A percentile compares a stretch with the other conserved stretches of the same genome.
Evolutionary conservation across 2,329 filamentous ascomycete genomes (phyloP).

Genomic region (Tolypocladium pustulatum): DNA sequence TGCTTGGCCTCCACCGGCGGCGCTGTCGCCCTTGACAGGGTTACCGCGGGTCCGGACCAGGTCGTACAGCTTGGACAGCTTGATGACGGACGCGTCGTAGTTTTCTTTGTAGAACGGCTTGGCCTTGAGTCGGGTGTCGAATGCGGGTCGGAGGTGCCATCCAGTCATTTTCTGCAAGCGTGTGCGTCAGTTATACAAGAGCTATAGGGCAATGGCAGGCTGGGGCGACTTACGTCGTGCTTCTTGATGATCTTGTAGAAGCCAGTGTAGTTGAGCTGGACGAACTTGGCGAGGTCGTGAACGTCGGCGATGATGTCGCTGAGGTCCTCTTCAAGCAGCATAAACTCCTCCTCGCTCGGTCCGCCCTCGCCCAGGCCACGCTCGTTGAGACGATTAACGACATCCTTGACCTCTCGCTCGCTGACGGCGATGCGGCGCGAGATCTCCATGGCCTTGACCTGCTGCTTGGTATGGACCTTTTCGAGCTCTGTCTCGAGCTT

Average conservation of each 20-base stretch:
- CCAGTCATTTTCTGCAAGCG: conserved; percentile 73
- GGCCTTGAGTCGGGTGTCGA: conserved; percentile 84
- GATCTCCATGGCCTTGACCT: conserved; percentile 95
- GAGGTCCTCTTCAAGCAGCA: conserved; percentile 85
- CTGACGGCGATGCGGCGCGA: conserved; percentile 78
- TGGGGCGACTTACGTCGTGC: conserved; percentile 61
- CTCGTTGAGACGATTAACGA: conserved; percentile 64
- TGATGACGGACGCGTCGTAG: conserved; percentile 91
- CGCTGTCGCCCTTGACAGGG: conserved; percentile 81
- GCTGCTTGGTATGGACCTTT: conserved; percentile 96
- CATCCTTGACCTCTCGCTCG: conserved; percentile 82
- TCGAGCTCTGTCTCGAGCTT: conserved; percentile 87
- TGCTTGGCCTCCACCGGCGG: conserved; percentile 83
- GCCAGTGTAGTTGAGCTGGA: conserved; percentile 95
- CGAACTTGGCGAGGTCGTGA: conserved; percentile 95
- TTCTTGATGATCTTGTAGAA: conserved; percentile 99
- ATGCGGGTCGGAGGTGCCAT: conserved; percentile 92
- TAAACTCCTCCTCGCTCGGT: conserved; percentile 83
- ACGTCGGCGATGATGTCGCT: conserved; percentile 98
- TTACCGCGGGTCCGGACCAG: conserved; percentile 87
- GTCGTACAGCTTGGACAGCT: conserved; percentile 91
- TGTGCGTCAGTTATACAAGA: conserved; percentile 9
- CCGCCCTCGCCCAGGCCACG: conserved; percentile 44
- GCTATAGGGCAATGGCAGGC: conserved; percentile 29
- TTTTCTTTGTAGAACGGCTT: conserved; percentile 99